Conservation (phyloP, 2,329 filamentous ascomycete species). For the Fusarium sp. region DNA sequence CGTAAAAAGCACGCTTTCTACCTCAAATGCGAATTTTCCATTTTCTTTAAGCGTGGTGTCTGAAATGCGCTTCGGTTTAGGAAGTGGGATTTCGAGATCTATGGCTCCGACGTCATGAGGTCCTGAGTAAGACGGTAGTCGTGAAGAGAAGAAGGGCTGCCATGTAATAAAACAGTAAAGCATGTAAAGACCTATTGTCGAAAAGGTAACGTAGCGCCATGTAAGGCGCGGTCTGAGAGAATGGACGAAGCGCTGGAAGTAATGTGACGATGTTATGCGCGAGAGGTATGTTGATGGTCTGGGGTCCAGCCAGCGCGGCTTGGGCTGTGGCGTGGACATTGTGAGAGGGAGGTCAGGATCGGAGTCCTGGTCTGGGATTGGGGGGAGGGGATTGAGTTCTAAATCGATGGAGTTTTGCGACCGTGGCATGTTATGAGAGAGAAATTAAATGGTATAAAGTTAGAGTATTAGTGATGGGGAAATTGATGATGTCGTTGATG, state of each 20-base stretch:
- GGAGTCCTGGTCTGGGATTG: conserved; percentile 3
- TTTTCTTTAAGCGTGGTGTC: conserved; percentile 50
- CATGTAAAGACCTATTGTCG: conserved; percentile 49
- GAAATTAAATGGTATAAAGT: neutral
- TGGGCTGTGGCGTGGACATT: conserved; percentile 26
- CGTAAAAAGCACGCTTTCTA: conserved; percentile 61
- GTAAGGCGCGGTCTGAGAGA: conserved; percentile 47
- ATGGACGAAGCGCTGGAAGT: conserved; percentile 12
- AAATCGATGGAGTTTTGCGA: conserved; percentile 15
- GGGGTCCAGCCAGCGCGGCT: conserved; percentile 42
- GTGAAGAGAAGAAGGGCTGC: conserved; percentile 57
- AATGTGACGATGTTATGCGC: conserved; percentile 18
- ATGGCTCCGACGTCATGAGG: conserved; percentile 58
- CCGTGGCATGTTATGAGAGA: conserved; percentile 10
- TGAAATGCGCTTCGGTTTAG: conserved; percentile 47
- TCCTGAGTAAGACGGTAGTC: conserved; percentile 58
- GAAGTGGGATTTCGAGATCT: conserved; percentile 59
- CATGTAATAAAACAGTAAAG: conserved; percentile 55
- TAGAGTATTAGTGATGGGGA: neutral
- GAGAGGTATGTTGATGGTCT: conserved; percentile 21
- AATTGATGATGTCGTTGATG: conserved; percentile 7
- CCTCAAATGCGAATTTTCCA: conserved; percentile 55
- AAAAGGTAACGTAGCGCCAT: conserved; percentile 50
- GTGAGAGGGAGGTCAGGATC: conserved; percentile 36
- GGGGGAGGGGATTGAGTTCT: conserved; percentile 26